A percentile compares a stretch with the other conserved stretches of the same genome.
Conservation (phyloP, 768 basidiomycete species). For the Cystofilobasidium ferigula region DNA sequence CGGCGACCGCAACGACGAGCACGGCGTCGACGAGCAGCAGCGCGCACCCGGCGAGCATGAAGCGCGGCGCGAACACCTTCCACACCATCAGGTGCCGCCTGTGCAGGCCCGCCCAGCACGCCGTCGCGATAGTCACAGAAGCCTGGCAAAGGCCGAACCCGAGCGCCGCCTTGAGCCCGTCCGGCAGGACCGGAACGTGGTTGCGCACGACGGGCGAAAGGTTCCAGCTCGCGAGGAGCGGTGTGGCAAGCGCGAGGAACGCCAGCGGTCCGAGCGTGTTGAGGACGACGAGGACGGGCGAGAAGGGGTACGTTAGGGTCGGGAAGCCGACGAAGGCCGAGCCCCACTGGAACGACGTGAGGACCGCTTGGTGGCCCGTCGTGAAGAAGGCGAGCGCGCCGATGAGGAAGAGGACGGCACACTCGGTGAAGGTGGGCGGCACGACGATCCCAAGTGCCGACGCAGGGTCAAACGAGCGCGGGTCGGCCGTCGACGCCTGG, state of each 20-base stretch:
- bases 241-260: constrained; percentile 55
- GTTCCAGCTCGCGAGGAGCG: constrained; percentile 74
- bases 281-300: constrained; percentile 58
- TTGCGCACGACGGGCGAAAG: constrained; percentile 49
- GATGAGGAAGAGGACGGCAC: constrained; percentile 62
- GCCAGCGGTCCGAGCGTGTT: constrained; percentile 69
- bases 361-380: constrained; percentile 83
- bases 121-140: constrained; percentile 13
- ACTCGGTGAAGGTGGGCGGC: constrained; percentile 51
- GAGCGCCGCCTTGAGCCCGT: constrained; percentile 42
- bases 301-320: constrained; percentile 58
- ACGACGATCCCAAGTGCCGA: constrained; percentile 40
- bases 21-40: constrained; percentile 62
- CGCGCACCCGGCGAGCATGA: constrained; percentile 63
- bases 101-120: constrained; percentile 28
- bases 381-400: constrained; percentile 67
- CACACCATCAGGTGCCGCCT: constrained; percentile 91
- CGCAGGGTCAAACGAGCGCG: constrained; percentile 48
- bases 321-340: constrained; percentile 69
- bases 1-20: constrained; percentile 51
- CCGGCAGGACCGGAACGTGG: constrained; percentile 33
- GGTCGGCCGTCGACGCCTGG: constrained; percentile 34
- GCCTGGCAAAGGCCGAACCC: constrained; percentile 22
- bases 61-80: constrained; percentile 96
- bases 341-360: constrained; percentile 92